Conservation (phyloP, 2,329 filamentous ascomycete genomes). For the Aspergillus calidoustus region DNA sequence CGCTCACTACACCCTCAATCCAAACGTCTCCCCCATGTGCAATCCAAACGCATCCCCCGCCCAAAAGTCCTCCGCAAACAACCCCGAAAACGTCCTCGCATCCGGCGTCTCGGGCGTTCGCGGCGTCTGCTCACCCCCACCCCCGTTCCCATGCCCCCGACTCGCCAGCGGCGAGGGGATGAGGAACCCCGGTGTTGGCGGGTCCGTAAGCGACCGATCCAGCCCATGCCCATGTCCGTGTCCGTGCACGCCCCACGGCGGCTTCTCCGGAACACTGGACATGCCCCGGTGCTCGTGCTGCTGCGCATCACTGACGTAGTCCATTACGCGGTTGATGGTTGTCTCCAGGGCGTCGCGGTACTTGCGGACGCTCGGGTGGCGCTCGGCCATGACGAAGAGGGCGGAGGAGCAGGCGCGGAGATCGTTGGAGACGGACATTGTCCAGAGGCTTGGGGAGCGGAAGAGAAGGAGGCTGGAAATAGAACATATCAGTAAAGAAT, state of each 20-base stretch:
- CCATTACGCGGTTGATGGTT: conserved; percentile 26
- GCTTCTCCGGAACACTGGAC: neutral
- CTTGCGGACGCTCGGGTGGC: conserved; percentile 23
- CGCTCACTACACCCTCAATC: conserved; percentile 1
- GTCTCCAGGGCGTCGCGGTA: conserved; percentile 27
- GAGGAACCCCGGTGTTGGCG: neutral
- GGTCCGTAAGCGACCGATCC: neutral
- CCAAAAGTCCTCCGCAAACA: conserved; percentile 17
- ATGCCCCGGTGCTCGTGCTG: neutral
- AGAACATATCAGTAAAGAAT: conserved; percentile 59
- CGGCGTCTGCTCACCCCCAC: neutral
- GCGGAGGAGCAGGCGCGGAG: conserved; percentile 27
- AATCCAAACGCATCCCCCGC: conserved; percentile 11
- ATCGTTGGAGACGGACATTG: conserved; percentile 25
- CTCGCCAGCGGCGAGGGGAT: conserved; percentile 8
- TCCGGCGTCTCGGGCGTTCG: neutral
- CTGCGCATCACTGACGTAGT: conserved; percentile 13
- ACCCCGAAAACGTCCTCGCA: neutral
- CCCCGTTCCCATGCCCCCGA: neutral
- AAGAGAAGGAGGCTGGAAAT: conserved; percentile 26
- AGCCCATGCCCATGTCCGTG: neutral
- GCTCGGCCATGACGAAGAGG: conserved; percentile 30
- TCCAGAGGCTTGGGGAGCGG: conserved; percentile 26
- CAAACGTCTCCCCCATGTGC: conserved; percentile 11
- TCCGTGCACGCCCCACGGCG: too few species aligned